phyloP scores from a whole-genome alignment of 1,284 basidiomycete genomes.

The Sutorius eximius region DNA sequence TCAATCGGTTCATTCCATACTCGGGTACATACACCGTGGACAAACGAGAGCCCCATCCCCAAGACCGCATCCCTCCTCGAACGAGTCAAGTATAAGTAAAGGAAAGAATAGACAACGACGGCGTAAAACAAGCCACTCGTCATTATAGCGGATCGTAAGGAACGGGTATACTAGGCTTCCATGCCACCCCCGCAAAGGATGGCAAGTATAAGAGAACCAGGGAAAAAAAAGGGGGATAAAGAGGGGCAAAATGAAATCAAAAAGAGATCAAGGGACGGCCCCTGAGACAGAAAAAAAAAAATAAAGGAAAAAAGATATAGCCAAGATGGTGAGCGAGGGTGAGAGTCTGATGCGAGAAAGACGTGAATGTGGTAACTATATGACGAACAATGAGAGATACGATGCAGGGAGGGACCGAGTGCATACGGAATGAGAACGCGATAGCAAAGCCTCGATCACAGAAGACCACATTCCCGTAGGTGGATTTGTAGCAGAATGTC shows the following conservation, averaged over 20 bases:
- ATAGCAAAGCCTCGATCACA: conserved; percentile 42
- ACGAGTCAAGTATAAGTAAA: background rate
- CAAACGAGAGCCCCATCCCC: background rate
- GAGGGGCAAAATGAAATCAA: conserved; percentile 2
- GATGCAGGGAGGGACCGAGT: conserved; percentile 19
- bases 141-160: conserved; percentile 36
- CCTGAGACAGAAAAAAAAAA: no score
- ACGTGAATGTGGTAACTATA: conserved; percentile 25
- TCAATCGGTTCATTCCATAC: conserved; percentile 16
- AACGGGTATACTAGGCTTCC: conserved; percentile 36
- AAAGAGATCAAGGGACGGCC: conserved; percentile 10
- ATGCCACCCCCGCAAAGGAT: conserved; percentile 17
- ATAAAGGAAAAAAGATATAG: no score
- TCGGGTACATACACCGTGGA: conserved; percentile 22
- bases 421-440: conserved; percentile 3
- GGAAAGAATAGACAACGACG: conserved; percentile 10
- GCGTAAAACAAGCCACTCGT: conserved; percentile 12
- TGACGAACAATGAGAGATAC: conserved; percentile 29
- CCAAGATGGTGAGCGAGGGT: conserved; percentile 21
- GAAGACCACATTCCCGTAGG: conserved; percentile 81
- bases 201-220: background rate
- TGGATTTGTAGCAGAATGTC: conserved; percentile 83
- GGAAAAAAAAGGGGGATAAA: background rate
- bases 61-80: conserved; percentile 6
- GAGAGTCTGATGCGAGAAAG: conserved; percentile 26